phyloP scores from a whole-genome alignment of 495 filamentous ascomycete genomes.

The Choiromyces venosus region DNA sequence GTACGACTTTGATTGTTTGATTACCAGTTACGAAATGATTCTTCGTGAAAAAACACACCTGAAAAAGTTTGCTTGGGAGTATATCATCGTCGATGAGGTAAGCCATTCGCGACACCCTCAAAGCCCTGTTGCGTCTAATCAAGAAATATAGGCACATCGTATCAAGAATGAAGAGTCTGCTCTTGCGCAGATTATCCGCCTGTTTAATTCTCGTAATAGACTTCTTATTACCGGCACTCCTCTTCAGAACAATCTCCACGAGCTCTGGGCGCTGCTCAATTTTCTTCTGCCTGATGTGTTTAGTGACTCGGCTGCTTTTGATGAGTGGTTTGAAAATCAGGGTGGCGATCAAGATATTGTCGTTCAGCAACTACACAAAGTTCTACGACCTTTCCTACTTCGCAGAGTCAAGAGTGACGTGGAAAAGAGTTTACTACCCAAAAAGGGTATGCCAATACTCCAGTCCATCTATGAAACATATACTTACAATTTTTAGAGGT shows the following conservation, averaged over 20 bases:
- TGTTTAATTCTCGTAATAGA: constrained; percentile 94
- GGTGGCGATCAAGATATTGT: constrained; percentile 87
- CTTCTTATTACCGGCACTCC: constrained; percentile 96
- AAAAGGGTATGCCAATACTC: constrained; percentile 54
- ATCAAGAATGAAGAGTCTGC: constrained; percentile 99
- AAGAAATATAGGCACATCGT: constrained; percentile 61
- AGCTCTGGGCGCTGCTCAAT: constrained; percentile 98
- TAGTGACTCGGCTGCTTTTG: constrained; percentile 94
- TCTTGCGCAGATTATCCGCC: constrained; percentile 88
- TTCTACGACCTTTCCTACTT: constrained; percentile 87
- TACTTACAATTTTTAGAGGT: constrained; percentile 53
- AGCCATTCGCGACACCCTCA: background rate
- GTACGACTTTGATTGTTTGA: constrained; percentile 88
- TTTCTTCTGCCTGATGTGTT: constrained; percentile 97
- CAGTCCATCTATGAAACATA: background rate
- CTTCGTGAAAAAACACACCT: constrained; percentile 89
- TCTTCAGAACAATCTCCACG: constrained; percentile 96
- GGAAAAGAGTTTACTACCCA: constrained; percentile 94
- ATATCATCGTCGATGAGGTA: constrained; percentile 94
- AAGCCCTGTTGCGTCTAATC: background rate
- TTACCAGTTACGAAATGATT: constrained; percentile 97
- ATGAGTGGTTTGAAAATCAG: constrained; percentile 93
- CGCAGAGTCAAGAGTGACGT: constrained; percentile 98
- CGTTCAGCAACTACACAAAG: constrained; percentile 93
- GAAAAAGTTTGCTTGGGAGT: constrained; percentile 99